Conservation (phyloP, 805 yeast genomes). For the Barnettozyma siamensis region DNA sequence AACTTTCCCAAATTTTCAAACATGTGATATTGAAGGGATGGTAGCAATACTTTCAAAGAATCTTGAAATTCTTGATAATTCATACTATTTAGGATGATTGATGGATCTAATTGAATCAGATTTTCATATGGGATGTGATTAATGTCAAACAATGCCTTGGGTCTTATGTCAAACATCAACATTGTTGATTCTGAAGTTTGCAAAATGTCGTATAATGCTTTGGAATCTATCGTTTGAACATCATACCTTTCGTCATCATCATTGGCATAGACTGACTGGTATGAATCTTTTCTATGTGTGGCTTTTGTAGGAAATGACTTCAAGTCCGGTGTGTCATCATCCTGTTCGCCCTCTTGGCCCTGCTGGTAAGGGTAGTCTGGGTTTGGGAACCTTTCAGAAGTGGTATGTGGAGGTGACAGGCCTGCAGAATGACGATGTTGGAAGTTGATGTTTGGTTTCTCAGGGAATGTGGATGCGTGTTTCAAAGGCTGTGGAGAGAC, state of each 20-base stretch:
- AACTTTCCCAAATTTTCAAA: slow-evolving; percentile 29
- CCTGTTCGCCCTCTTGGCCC: slow-evolving; percentile 1
- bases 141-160: slow-evolving; percentile 26
- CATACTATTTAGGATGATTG: slow-evolving; percentile 29
- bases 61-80: slow-evolving; percentile 26
- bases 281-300: slow-evolving; percentile 32
- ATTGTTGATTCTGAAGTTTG: slow-evolving; percentile 36
- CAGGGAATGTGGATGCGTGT: neutral
- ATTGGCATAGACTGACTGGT: slow-evolving; percentile 34
- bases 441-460: neutral
- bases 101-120: slow-evolving; percentile 37
- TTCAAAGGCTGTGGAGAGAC: no score
- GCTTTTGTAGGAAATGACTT: slow-evolving; percentile 8
- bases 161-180: slow-evolving; percentile 37
- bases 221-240: slow-evolving; percentile 46
- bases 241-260: slow-evolving; percentile 16
- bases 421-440: neutral
- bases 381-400: neutral
- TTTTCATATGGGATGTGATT: slow-evolving; percentile 35
- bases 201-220: slow-evolving; percentile 35
- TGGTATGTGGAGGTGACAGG: neutral
- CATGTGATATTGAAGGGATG: slow-evolving; percentile 16
- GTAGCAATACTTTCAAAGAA: slow-evolving; percentile 3
- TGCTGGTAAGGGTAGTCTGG: slow-evolving; percentile 1
- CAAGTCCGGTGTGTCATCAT: neutral